Base-by-base conservation (phyloP, 2,329 filamentous ascomycete genomes). In the Tolypocladium capitatum region DNA sequence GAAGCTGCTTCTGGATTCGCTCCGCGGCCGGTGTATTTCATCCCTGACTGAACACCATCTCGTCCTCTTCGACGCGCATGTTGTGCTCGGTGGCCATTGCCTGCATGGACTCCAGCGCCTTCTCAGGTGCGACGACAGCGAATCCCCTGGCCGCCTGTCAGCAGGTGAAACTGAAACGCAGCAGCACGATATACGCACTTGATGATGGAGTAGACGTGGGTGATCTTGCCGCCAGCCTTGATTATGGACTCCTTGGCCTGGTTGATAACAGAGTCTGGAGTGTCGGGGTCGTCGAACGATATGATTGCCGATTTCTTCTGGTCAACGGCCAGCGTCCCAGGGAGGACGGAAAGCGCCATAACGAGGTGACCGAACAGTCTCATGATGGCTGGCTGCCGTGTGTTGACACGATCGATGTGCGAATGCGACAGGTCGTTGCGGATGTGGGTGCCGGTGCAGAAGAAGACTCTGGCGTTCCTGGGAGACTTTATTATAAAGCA, bases 301-400 rank as follows among this genome's bases (percentile, higher is more conserved):
- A 96, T 74, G 56, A 96, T 81, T 53, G 94, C 80, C 33, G 80
- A 78, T 65, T 87, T 86, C 60, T 81, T 76, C 52, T 72, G 70
- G 48, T 83, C 83, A 57, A 86, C 74, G 51, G 78, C 80, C 51
- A 80, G 63, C 30, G 74, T 72, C 52, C 79, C 71, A 46, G 84
- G 68, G 49, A 80, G 63, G 52, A 79, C 68, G 47, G 81, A 66
- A 38, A 84, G 66, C 45, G 80, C 64, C 47, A 78, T 66, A 52
- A 77, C 61, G 56, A 83, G 58, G 51, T 76, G 60, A 16, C 71
- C 54, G 50, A 69, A 63, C 56, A 82, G 68, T 68, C 77, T 86
- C 86, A 91, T 92, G 48, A 51, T 74, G 59, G 50, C 21, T 8
- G 14, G 38, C 24, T 9, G 38, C 38, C 6, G 2, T 6, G 8